phyloP scores from a whole-genome alignment of 2,329 filamentous ascomycete genomes.

The Diplocarpon mali region DNA sequence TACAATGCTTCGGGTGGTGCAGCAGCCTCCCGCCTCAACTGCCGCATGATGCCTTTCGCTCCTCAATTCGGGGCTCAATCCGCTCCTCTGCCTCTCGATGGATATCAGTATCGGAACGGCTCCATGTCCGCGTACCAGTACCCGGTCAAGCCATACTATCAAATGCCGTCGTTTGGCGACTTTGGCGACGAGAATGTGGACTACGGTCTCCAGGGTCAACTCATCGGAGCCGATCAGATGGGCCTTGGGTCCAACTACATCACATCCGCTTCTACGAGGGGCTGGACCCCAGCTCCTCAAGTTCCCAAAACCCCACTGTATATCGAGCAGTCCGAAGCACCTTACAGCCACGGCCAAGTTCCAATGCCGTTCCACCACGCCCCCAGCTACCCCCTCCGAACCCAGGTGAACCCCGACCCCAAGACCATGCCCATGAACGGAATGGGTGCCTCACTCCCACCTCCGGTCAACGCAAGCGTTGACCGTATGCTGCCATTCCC shows the following conservation, averaged over 20 bases:
- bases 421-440: slow-evolving; percentile 12
- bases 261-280: slow-evolving; percentile 7
- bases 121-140: slow-evolving; percentile 12
- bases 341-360: slow-evolving; percentile 14
- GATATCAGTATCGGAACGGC: slow-evolving; percentile 15
- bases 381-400: slow-evolving; percentile 12
- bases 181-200: slow-evolving; percentile 21
- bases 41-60: slow-evolving; percentile 16
- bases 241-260: slow-evolving; percentile 8
- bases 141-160: slow-evolving; percentile 14
- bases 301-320: slow-evolving; percentile 13
- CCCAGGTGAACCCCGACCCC: slow-evolving; percentile 13
- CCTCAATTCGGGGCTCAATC: slow-evolving; percentile 10
- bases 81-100: slow-evolving; percentile 8
- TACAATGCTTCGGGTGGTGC: slow-evolving; percentile 16
- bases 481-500: slow-evolving; percentile 23
- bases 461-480: slow-evolving; percentile 8
- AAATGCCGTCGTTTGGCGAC: slow-evolving; percentile 13
- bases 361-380: slow-evolving; percentile 12
- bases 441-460: slow-evolving; percentile 12
- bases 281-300: slow-evolving; percentile 14
- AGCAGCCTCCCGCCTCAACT: slow-evolving; percentile 18
- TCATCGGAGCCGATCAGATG: slow-evolving; percentile 5
- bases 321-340: slow-evolving; percentile 13
- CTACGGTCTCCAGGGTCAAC: slow-evolving; percentile 13